Conservation (phyloP, 208 protist genomes). For the Trichomonas vaginalis region DNA sequence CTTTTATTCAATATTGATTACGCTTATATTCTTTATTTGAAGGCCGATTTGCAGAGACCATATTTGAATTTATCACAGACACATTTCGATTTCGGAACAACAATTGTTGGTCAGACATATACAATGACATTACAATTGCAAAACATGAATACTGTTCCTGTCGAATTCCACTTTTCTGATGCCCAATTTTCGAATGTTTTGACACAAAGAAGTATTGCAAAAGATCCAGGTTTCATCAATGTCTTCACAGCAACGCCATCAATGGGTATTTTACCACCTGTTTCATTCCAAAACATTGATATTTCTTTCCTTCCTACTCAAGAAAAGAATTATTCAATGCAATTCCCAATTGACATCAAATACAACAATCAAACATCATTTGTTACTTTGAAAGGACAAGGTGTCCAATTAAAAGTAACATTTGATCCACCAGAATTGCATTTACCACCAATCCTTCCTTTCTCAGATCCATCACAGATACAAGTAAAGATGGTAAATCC, state of each 20-base stretch:
- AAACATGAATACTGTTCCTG: neutral
- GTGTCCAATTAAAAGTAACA: neutral
- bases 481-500: neutral
- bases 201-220: neutral
- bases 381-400: neutral
- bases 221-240: neutral
- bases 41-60: neutral
- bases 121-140: neutral
- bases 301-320: neutral
- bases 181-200: neutral
- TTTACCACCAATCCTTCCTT: neutral
- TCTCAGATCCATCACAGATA: neutral
- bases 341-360: neutral
- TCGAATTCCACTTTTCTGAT: neutral
- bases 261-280: neutral
- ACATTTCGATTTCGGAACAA: constrained; percentile 1
- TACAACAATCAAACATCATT: neutral
- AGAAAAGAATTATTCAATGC: constrained; percentile 7
- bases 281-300: neutral
- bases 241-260: neutral
- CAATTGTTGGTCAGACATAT: neutral
- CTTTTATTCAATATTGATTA: neutral
- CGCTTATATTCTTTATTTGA: neutral
- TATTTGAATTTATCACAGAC: neutral
- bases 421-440: neutral